Percentiles rank a stretch among this genome's conserved stretches.
These are phyloP conservation scores for Brassica napus DNA, from an alignment of 345 rosid species.

Conservation along the genomic window DNA sequence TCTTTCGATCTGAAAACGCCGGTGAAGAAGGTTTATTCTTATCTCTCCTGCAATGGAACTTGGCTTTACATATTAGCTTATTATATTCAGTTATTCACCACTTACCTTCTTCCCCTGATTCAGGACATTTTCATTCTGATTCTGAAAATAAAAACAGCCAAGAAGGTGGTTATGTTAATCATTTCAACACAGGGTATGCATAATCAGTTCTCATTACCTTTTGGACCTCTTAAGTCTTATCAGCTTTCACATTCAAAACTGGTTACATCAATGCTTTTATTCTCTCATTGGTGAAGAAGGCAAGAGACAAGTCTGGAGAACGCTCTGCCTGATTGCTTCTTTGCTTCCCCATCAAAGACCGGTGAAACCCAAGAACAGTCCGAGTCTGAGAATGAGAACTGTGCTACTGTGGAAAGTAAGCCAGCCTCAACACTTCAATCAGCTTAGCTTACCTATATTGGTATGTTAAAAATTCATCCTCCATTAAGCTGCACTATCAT, in stretches of 20 bases:
- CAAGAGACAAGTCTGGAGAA: constrained; percentile 49
- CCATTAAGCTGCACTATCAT: constrained; percentile 1
- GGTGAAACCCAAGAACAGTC: constrained; percentile 35
- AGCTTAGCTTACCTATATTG: constrained; percentile 39
- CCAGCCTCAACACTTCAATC: constrained; percentile 37
- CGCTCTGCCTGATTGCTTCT: constrained; percentile 54
- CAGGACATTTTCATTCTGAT: constrained; percentile 41
- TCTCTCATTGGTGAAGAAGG: constrained; percentile 37
- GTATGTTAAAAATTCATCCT: constrained; percentile 35
- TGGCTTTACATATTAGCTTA: not conserved
- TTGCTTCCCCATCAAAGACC: constrained; percentile 55
- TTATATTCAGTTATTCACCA: constrained; percentile 5
- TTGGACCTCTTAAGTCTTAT: constrained; percentile 1
- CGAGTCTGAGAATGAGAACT: constrained; percentile 39
- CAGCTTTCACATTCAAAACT: not conserved
- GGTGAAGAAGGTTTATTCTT: constrained; percentile 54
- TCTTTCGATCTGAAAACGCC: constrained; percentile 42
- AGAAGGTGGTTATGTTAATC: constrained; percentile 7
- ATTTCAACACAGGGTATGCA: constrained; percentile 22
- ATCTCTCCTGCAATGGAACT: not conserved
- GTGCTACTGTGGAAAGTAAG: constrained; percentile 42
- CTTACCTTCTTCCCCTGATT: constrained; percentile 19
- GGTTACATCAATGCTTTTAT: not conserved
- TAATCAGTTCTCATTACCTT: constrained; percentile 12
- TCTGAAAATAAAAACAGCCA: constrained; percentile 18